Evolutionary conservation across 2,329 filamentous ascomycete species (phyloP), one percentile per base, ranked within the genome.

Genomic region (Coleophoma eucalyptorum): DNA sequence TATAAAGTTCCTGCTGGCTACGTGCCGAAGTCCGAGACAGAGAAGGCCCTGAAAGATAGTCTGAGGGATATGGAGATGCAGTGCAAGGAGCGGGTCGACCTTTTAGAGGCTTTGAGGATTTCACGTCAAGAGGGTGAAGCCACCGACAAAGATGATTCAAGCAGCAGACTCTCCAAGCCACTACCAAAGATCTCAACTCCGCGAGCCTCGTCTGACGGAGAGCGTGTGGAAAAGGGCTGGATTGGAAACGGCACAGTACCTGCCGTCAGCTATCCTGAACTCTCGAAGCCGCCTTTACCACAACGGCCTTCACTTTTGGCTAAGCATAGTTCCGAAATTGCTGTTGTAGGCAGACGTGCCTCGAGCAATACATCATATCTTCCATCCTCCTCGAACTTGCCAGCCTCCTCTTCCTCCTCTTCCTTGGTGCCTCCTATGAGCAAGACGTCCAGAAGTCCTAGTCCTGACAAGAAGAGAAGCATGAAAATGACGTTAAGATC

Each of bases 1-100:
- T 89, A 87, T 67, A 85, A 84, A 64, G 77, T 89, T 40, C 81
- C 87, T 43, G 76, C 83, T 43, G 83, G 79, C 55, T 89, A 89
- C 65, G 74, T 77, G 12, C 84, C 90, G 18, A 83, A 84, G 62
- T 86, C 84, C 46, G 90, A 95, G 69, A 95, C 90, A 1, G 93
- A 97, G 65, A 87, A 82, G 62, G 86, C 90, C 3, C 72, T 97
- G 50, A 80, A 89, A 49, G 88, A 94, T 50, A 95, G 91, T 45
- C 72, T 97, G 53, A 82, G 83, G 52, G 80, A 91, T 62, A 80
- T 97, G 64, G 91, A 97, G 66, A 67, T 92, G 55, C 93, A 97
- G 70, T 97, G 92, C 69, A 93, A 94, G 68, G 93, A 97, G 70
- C 82, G 92, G 45, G 90, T 97, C 46, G 90, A 96, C 65, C 75